Percentiles rank a stretch among this genome's conserved stretches.
Conservation (phyloP, 1,284 basidiomycete genomes). For the Butyriboletus appendiculatus region DNA sequence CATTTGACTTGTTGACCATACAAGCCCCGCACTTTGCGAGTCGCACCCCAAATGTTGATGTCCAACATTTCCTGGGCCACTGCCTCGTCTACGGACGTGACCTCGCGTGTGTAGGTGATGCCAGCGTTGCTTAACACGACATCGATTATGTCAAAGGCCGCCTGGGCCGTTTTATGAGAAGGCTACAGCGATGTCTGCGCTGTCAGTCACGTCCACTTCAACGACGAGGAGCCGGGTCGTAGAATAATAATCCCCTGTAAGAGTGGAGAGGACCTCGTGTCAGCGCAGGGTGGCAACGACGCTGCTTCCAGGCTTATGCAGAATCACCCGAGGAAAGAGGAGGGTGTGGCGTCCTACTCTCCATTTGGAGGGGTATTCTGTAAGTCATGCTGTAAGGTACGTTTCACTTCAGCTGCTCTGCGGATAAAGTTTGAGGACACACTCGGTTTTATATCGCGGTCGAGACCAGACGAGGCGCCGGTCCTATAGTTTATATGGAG, state of each 20-base stretch:
- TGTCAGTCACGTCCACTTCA: neutral
- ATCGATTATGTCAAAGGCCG: neutral
- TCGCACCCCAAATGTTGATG: neutral
- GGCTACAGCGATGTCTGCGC: neutral
- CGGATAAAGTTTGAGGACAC: neutral
- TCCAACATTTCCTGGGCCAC: neutral
- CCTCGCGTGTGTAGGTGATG: neutral
- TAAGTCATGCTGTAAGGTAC: neutral
- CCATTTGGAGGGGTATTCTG: neutral
- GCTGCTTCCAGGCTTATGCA: neutral
- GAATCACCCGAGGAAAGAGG: neutral
- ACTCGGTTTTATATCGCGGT: constrained; percentile 20
- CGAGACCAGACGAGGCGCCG: constrained; percentile 31
- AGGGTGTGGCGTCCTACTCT: neutral
- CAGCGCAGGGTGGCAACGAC: neutral
- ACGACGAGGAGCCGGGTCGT: neutral
- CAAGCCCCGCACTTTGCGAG: neutral
- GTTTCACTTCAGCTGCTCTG: neutral
- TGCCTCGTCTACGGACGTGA: too few species aligned
- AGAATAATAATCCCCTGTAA: neutral
- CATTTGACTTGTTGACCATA: neutral
- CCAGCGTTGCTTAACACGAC: neutral
- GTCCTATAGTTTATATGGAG: constrained; percentile 9
- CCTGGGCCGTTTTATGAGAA: neutral
- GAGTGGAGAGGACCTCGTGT: neutral